phyloP scores from a whole-genome alignment of 306 rosid genomes.

The Gillenia trifoliata region DNA sequence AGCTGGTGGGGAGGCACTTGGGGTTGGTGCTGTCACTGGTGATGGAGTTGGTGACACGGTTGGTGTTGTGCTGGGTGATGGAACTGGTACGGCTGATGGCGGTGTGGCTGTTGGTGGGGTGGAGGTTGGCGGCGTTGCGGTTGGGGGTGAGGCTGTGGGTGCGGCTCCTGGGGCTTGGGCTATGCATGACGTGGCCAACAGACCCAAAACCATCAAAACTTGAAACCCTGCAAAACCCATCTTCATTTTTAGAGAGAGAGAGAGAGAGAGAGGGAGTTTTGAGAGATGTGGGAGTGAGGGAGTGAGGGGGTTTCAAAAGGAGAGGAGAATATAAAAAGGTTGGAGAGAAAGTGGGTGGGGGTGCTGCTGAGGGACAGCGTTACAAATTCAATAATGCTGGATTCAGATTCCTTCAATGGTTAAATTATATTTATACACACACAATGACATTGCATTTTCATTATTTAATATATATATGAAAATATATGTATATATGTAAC shows the following conservation, averaged over 20 bases:
- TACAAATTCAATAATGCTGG: slow-evolving; percentile 28
- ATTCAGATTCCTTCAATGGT: slow-evolving; percentile 40
- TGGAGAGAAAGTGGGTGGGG: slow-evolving; percentile 17
- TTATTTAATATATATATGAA: neutral
- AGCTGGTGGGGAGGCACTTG: neutral
- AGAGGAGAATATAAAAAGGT: slow-evolving; percentile 34
- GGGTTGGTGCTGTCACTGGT: slow-evolving; percentile 19
- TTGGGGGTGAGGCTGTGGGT: slow-evolving; percentile 29
- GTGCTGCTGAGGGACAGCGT: slow-evolving; percentile 21
- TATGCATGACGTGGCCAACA: slow-evolving; percentile 57
- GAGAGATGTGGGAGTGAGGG: neutral
- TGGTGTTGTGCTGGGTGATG: slow-evolving; percentile 19
- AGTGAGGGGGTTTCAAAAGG: neutral
- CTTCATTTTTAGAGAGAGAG: slow-evolving; percentile 6
- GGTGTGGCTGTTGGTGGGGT: slow-evolving; percentile 25
- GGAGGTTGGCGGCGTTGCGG: slow-evolving; percentile 6
- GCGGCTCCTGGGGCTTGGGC: slow-evolving; percentile 65
- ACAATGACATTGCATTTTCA: neutral
- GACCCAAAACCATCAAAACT: slow-evolving; percentile 46
- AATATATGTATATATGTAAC: neutral
- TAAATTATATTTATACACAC: neutral
- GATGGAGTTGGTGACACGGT: slow-evolving; percentile 13
- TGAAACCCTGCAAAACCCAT: slow-evolving; percentile 47
- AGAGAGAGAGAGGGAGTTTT: neutral
- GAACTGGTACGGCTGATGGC: slow-evolving; percentile 20